Conservation (phyloP, 2,329 filamentous ascomycete genomes). For the Penicillium sumatraense region DNA sequence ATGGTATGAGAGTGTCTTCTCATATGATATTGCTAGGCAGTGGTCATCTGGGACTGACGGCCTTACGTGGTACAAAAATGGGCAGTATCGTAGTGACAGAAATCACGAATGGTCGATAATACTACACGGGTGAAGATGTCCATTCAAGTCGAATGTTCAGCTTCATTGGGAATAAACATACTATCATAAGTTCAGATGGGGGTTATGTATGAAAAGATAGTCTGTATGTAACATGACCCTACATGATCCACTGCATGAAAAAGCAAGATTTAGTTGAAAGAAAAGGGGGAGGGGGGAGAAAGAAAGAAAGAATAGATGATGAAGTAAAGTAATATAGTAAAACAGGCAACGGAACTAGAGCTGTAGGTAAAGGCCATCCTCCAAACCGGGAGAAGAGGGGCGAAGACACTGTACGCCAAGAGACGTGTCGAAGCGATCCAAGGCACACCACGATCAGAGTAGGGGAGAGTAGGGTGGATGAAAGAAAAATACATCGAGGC, state of each 20-base stretch:
- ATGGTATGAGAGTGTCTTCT: neutral
- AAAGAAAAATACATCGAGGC: constrained; percentile 27
- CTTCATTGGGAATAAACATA: constrained; percentile 21
- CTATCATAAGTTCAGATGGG: constrained; percentile 16
- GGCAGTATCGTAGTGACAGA: no score
- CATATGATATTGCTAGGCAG: neutral
- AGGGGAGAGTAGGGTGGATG: constrained; percentile 4
- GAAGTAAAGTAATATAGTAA: constrained; percentile 24
- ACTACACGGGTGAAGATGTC: no score
- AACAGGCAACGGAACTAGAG: constrained; percentile 24
- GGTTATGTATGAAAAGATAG: no score
- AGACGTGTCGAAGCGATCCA: constrained; percentile 7
- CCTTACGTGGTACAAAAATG: constrained; percentile 28
- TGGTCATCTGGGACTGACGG: no score
- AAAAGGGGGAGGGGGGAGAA: neutral
- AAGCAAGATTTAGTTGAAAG: neutral
- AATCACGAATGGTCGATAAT: no score
- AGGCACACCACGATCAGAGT: constrained; percentile 31
- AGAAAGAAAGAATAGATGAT: neutral
- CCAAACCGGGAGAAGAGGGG: neutral
- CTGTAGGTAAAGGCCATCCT: constrained; percentile 7
- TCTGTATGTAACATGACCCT: constrained; percentile 13
- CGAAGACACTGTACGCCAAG: neutral
- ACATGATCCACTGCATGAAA: constrained; percentile 21
- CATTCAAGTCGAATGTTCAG: constrained; percentile 16